phyloP scores from a whole-genome alignment of 768 basidiomycete genomes.

The Boletus pseudopeckii region DNA sequence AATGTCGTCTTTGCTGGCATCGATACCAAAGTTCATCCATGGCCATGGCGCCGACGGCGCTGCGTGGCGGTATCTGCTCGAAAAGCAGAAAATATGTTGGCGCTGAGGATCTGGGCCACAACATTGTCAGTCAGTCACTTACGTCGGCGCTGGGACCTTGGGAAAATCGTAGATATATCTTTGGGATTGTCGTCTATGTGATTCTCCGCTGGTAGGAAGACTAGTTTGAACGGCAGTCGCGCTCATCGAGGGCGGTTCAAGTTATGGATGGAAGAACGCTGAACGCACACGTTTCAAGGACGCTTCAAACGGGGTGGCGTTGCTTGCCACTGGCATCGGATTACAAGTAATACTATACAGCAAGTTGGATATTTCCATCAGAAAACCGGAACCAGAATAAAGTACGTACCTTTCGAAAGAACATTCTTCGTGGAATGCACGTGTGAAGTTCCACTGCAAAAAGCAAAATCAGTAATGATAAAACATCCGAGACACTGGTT shows the following conservation, averaged over 20 bases:
- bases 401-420: slow-evolving; percentile 7
- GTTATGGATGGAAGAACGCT: background rate
- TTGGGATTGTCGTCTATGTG: background rate
- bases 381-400: slow-evolving; percentile 7
- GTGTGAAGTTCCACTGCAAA: background rate
- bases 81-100: background rate
- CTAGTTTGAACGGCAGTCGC: background rate
- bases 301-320: background rate
- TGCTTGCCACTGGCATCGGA: background rate
- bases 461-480: too few relatives aligned
- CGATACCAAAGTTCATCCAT: slow-evolving; percentile 32
- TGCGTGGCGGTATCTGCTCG: slow-evolving; percentile 32
- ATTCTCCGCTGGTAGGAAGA: background rate
- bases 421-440: slow-evolving; percentile 11
- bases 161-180: background rate
- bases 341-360: background rate
- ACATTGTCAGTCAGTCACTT: background rate
- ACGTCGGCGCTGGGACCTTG: slow-evolving; percentile 23
- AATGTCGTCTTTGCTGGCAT: background rate
- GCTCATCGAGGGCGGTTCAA: slow-evolving; percentile 4
- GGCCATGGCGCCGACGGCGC: slow-evolving; percentile 41
- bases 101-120: background rate
- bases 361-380: slow-evolving; percentile 11
- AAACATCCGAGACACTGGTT: too few relatives aligned
- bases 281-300: background rate